Conservation (phyloP, 2,329 filamentous ascomycete genomes). For the Allantophomopsis lycopodina region DNA sequence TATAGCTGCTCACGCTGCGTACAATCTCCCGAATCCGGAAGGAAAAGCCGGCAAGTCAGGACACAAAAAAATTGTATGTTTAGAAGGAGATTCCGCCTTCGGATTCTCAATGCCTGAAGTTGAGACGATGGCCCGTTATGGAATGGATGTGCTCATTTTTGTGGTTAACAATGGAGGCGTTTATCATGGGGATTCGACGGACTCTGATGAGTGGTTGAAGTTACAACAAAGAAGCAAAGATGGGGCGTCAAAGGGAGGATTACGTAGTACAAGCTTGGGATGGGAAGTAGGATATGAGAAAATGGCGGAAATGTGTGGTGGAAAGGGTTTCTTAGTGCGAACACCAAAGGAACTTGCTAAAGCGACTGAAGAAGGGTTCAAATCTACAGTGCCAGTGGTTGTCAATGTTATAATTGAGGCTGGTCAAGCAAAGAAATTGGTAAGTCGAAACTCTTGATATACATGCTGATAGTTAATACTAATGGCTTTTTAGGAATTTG, state of each 20-base stretch:
- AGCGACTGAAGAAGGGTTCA: slow-evolving; percentile 35
- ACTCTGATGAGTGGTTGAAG: slow-evolving; percentile 26
- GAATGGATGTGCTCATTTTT: slow-evolving; percentile 38
- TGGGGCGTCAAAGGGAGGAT: slow-evolving; percentile 17
- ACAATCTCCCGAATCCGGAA: slow-evolving; percentile 28
- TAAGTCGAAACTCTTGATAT: slow-evolving; percentile 5
- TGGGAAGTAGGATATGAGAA: slow-evolving; percentile 41
- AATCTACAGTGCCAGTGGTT: slow-evolving; percentile 30
- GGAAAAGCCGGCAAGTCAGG: slow-evolving; percentile 13
- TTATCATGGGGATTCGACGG: slow-evolving; percentile 27
- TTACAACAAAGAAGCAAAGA: slow-evolving; percentile 24
- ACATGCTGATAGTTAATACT: neutral
- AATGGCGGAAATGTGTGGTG: slow-evolving; percentile 38
- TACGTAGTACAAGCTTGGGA: slow-evolving; percentile 33
- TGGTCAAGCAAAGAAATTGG: slow-evolving; percentile 26
- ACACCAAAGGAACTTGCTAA: slow-evolving; percentile 33
- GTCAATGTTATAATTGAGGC: slow-evolving; percentile 42
- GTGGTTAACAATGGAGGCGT: slow-evolving; percentile 41
- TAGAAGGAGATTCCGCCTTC: slow-evolving; percentile 41
- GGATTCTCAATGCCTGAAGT: slow-evolving; percentile 40
- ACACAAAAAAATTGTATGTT: slow-evolving; percentile 36
- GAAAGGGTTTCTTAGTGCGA: slow-evolving; percentile 34
- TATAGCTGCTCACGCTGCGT: slow-evolving; percentile 39
- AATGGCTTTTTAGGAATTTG: slow-evolving; percentile 10
- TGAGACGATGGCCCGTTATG: slow-evolving; percentile 39